Base-by-base conservation (phyloP, 2,329 filamentous ascomycete genomes). In the Colletotrichum trifolii region DNA sequence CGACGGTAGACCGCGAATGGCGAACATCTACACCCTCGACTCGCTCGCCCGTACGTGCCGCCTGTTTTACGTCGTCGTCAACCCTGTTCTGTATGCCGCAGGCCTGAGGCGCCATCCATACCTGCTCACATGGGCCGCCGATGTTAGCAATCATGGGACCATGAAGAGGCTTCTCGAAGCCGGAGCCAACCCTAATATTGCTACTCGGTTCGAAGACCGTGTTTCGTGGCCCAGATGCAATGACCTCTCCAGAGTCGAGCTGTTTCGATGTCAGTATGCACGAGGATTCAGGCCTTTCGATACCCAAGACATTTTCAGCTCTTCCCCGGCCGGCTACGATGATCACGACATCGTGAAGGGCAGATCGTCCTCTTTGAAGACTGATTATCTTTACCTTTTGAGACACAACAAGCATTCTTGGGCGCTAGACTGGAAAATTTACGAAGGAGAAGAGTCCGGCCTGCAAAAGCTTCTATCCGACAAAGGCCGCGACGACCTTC, bases 61-160 rank as follows among this genome's bases (percentile, higher is more conserved):
- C 2, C 33, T 40, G n/a, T 39, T 54, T 17, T 10, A 54, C 50
- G 11, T 10, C 2, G 8, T 42, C 8, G n/a, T 42, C 36, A 42
- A 34, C 15, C 36, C 17, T 2, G 33, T 42, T 35, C 39, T 54
- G 7, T 43, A 13, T 9, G 38, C 15, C 2, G 33, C 15, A n/a
- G 54, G 33, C 3, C 5, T 38, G 1, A 12, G 47, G n/a, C 35
- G 33, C 15, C 42, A 56, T 13, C 54, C 54, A 9, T 46, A 46
- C 10, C 13, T 47, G 8, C 54, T 56, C 4, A 13, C 10, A 17
- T 56, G 42, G 54, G 54, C 54, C 8, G 38, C 54, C 4, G 54
- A 56, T 3, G 33, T 34, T 4, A 6, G n/a, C 8, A 45, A 47
- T 15, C 7, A 46, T n/a, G 42, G 42, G 5, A 15, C 40, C 33